Base-by-base conservation (phyloP, 352 stramenopile genomes). In the Globisporangium parvum region DNA sequence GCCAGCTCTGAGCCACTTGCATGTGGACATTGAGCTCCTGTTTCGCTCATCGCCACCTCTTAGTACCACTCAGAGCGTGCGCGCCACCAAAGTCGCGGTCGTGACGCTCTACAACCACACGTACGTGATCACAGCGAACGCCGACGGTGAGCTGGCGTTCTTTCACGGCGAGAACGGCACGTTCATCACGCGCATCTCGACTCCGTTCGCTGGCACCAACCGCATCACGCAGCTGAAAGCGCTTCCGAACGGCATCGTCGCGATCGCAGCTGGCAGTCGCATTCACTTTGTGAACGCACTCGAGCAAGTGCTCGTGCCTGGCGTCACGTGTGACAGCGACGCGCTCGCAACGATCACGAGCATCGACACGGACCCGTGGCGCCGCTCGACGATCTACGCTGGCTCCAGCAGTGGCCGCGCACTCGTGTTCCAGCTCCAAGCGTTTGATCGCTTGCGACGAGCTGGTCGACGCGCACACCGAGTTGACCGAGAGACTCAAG, bases 311-410 rank as follows among this genome's bases (percentile, higher is more conserved):
- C 4, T 68, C 17, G 51, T 75, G 0, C 24, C 23, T 18, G 40
- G 73, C 15, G 47, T 46, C 4, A 23, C 37, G 0, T 78, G 70
- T 33, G 60, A 73, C 40, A 61, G 46, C 6, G 67, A 58, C 9
- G 66, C 66, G 11, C 55, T 45, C 28, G 50, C 66, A 28, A 45
- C n/a, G 3, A 75, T 78, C 47, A 73, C 64, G 4, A 75, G 63
- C 23, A 21, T 78, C 1, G 55, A 67, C 9, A 58, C 57, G 35
- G 70, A 78, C 24, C 42, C 59, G 31, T 78, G 60, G 70, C 66
- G 64, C 3, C 55, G 66, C 26, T 55, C 48, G 15, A 37, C 62
- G 5, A 46, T 78, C 2, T 73, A 69, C 44, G 66, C 59, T 2
- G 67, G 70, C 12, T 75, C 70, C 8, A 60, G 21, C 37, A 60